Evolutionary conservation across 1,284 basidiomycete genomes (phyloP).

Genomic region (Neonothopanus nambi): DNA sequence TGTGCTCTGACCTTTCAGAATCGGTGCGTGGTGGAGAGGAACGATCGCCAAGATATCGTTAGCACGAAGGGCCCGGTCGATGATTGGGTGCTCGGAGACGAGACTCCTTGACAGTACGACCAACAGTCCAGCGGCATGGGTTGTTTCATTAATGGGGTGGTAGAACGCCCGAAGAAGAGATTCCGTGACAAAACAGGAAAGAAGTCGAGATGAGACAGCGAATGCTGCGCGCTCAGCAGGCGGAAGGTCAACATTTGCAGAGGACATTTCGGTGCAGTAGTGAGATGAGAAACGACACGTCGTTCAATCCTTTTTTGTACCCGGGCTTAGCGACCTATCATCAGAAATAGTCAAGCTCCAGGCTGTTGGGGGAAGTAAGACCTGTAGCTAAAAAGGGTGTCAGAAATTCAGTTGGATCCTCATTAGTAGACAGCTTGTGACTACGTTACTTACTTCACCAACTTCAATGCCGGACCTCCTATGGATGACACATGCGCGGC

Average conservation of each 20-base stretch:
- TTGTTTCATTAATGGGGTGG: slow-evolving; percentile 25
- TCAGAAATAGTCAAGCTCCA: too few species aligned
- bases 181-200: slow-evolving; percentile 49
- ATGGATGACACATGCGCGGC: too few species aligned
- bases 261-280: not conserved
- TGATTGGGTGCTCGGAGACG: slow-evolving; percentile 28
- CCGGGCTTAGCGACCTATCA: too few species aligned
- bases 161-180: slow-evolving; percentile 42
- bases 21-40: slow-evolving; percentile 37
- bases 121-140: slow-evolving; percentile 32
- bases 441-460: too few species aligned
- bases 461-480: too few species aligned
- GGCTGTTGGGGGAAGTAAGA: too few species aligned
- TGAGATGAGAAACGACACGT: too few species aligned
- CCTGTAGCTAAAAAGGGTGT: too few species aligned
- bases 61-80: slow-evolving; percentile 28
- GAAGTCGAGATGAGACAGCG: slow-evolving; percentile 45
- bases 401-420: too few species aligned
- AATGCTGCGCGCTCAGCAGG: slow-evolving; percentile 40
- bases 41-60: slow-evolving; percentile 40
- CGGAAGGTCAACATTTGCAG: slow-evolving; percentile 16
- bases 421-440: too few species aligned
- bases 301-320: too few species aligned
- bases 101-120: slow-evolving; percentile 37
- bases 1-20: slow-evolving; percentile 27